These are phyloP conservation scores for Xylaria sp. DNA, from an alignment of 2,329 filamentous ascomycete genomes.

Conservation along the genomic window DNA sequence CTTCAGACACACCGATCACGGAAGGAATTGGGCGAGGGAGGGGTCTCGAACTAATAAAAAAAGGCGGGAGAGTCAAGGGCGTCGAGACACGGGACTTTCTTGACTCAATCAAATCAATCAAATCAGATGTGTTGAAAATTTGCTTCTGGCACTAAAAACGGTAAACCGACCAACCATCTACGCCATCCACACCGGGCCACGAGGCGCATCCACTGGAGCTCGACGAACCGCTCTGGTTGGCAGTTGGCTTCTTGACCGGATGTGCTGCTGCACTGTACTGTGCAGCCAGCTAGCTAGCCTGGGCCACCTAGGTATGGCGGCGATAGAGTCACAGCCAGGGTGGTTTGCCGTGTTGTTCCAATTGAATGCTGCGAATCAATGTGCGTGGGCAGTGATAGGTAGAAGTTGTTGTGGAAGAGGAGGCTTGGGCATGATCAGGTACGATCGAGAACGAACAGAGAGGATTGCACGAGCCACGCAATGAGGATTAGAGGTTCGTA, in stretches of 20 bases:
- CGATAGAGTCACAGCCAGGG: neutral
- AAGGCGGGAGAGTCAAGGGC: constrained; percentile 35
- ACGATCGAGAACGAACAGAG: constrained; percentile 17
- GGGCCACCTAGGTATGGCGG: constrained; percentile 15
- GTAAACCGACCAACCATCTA: constrained; percentile 32
- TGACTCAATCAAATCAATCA: constrained; percentile 30
- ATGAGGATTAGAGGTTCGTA: constrained; percentile 19
- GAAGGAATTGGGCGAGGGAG: constrained; percentile 46
- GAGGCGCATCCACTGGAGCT: constrained; percentile 26
- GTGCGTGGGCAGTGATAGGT: neutral
- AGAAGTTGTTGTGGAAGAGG: constrained; percentile 12
- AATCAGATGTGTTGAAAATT: constrained; percentile 38
- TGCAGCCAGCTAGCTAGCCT: constrained; percentile 3
- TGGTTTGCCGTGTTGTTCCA: constrained; percentile 16
- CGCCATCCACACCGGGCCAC: constrained; percentile 32
- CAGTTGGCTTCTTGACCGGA: constrained; percentile 9
- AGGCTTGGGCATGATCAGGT: constrained; percentile 21
- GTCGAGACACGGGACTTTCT: constrained; percentile 10
- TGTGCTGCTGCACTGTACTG: constrained; percentile 9
- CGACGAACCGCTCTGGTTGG: constrained; percentile 13
- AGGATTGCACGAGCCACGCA: constrained; percentile 9
- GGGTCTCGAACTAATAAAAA: constrained; percentile 45
- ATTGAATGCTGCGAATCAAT: constrained; percentile 1
- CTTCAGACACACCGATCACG: constrained; percentile 45
- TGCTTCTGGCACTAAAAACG: constrained; percentile 39